Evolutionary conservation across 2,329 filamentous ascomycete genomes (phyloP), one percentile per base, ranked within the genome.

Genomic region (Fusarium decemcellulare): DNA sequence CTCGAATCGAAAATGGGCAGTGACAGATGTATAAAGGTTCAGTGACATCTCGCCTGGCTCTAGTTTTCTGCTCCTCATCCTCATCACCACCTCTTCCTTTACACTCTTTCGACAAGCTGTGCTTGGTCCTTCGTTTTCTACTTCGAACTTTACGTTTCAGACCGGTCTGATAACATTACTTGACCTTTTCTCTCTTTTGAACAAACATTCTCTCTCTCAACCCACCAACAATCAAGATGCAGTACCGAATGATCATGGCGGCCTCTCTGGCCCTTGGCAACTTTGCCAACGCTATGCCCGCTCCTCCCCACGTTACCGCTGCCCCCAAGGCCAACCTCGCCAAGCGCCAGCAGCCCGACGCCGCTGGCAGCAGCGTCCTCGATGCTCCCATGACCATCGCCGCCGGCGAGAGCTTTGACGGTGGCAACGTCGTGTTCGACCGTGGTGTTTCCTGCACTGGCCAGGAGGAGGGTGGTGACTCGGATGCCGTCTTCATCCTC

Each of bases 401-500:
- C 6, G 73, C 73, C 1, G 73, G 73, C 18, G 51, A 75, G 57
- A 63, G 68, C 58, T 78, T 78, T 32, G 77, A 78, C 16, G 76
- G 75, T 51, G 67, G 71, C 12, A 69, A 77, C 44, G 71, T 61
- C 56, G 58, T 75, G 62, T 77, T 68, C 16, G 75, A 77, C 42
- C 75, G 75, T 14, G 75, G 75, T 61, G 67, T 70, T 44, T 54
- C 63, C 9, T 76, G 74, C 65, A 72, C 68, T 60, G 74, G 74
- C 2, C 74, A 76, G 54, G 40, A 6, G 0, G 74, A 76, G 54
- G 74, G 74, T n/a, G 73, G 74, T 8, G 65, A 67, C 48, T 74
- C 76, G 0, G 84, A 85, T 50, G 81, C 82, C 23, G 81, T 84
- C 51, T 84, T 84, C 68, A 74, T 82, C 47, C 76, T 84, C 6